Conservation (phyloP, 208 protist genomes). For the Porcisia hertigi region DNA sequence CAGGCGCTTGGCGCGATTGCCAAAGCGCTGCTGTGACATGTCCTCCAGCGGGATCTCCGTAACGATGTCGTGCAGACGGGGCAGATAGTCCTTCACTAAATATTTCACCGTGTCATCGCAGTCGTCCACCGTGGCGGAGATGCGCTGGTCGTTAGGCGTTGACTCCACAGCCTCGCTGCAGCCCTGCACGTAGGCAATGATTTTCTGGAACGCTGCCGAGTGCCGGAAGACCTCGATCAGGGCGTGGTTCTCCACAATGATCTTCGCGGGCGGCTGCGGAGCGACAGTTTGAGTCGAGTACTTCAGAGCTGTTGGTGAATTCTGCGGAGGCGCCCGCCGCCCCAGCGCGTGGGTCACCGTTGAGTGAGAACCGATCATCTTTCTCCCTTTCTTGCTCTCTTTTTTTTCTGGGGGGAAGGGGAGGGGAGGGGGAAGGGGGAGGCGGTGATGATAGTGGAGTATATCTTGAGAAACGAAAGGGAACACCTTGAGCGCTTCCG, state of each 20-base stretch:
- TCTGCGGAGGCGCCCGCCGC: conserved; percentile 17
- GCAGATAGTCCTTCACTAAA: conserved; percentile 57
- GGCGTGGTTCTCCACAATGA: conserved; percentile 69
- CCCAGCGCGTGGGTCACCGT: conserved; percentile 19
- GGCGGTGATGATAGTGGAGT: background rate
- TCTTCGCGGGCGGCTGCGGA: conserved; percentile 53
- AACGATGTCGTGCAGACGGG: conserved; percentile 50
- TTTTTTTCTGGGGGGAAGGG: background rate
- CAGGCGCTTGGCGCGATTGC: conserved; percentile 83
- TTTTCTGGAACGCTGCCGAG: conserved; percentile 67
- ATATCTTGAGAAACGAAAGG: background rate
- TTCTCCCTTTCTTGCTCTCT: background rate
- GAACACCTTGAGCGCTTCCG: background rate
- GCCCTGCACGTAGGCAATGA: conserved; percentile 62
- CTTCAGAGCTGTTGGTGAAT: conserved; percentile 16
- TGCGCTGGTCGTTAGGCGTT: conserved; percentile 13
- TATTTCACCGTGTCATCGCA: conserved; percentile 44
- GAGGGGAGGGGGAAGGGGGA: background rate
- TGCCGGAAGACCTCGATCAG: conserved; percentile 58
- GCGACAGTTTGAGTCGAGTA: conserved; percentile 12
- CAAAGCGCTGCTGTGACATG: conserved; percentile 82
- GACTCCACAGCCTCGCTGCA: conserved; percentile 46
- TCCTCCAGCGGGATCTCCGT: conserved; percentile 79
- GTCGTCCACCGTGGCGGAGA: conserved; percentile 14
- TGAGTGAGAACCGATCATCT: background rate